Conservation (phyloP, 192 early-diverging fungal genomes). For the Coemansia sp. region DNA sequence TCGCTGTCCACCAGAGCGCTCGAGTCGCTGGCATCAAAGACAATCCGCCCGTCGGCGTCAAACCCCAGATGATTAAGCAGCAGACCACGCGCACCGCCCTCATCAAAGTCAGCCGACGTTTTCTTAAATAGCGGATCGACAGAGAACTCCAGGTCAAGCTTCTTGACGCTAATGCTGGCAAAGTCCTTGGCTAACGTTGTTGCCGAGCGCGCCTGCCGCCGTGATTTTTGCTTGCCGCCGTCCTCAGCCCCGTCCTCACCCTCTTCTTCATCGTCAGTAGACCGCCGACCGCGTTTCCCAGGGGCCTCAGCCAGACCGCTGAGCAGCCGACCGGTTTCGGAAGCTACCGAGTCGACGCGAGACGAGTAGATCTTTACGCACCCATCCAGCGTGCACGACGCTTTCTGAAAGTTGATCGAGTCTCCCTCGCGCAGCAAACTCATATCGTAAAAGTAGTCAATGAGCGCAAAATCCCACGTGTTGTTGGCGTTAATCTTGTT, state of each 20-base stretch:
- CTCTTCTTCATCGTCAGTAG: constrained; percentile 38
- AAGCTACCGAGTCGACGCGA: constrained; percentile 93
- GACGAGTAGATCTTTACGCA: constrained; percentile 97
- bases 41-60: constrained; percentile 78
- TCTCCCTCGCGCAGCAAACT: constrained; percentile 88
- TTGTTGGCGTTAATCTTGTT: constrained; percentile 94
- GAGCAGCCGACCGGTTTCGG: constrained; percentile 86
- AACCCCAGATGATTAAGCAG: constrained; percentile 85
- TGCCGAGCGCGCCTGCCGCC: constrained; percentile 48
- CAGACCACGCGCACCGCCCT: constrained; percentile 90
- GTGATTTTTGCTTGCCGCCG: constrained; percentile 24
- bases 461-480: constrained; percentile 95
- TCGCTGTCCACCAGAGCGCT: constrained; percentile 51
- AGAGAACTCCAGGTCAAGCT: constrained; percentile 86
- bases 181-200: constrained; percentile 83
- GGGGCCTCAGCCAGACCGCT: constrained; percentile 78
- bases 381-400: constrained; percentile 94
- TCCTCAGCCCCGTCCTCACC: constrained; percentile 54
- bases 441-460: constrained; percentile 98
- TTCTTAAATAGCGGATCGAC: constrained; percentile 97
- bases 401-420: constrained; percentile 98
- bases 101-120: constrained; percentile 97
- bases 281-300: constrained; percentile 46
- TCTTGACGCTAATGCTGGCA: constrained; percentile 72
- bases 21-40: constrained; percentile 92